A percentile compares a stretch with the other conserved stretches of the same genome.
Conservation (phyloP, 2,329 filamentous ascomycete genomes). For the Pseudocercospora musae region DNA sequence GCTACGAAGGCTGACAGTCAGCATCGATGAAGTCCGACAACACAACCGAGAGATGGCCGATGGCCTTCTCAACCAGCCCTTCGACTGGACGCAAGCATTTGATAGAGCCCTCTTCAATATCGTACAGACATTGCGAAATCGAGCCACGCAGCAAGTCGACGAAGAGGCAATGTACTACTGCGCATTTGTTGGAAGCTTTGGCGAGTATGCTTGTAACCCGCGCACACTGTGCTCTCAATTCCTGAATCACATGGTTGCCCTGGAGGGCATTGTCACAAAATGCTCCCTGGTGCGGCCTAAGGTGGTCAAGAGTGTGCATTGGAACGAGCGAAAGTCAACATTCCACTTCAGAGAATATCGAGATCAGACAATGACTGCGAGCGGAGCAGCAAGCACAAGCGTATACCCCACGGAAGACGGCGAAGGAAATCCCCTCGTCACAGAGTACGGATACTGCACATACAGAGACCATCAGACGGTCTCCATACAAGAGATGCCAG, state of each 20-base stretch:
- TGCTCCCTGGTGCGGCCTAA: conserved; percentile 94
- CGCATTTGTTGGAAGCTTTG: conserved; percentile 94
- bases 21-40: conserved; percentile 82
- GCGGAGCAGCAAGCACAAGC: conserved; percentile 80
- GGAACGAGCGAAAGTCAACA: conserved; percentile 79
- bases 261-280: conserved; percentile 96
- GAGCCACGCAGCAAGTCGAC: conserved; percentile 69
- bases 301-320: conserved; percentile 97
- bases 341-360: conserved; percentile 89
- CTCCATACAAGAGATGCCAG: conserved; percentile 98
- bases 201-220: conserved; percentile 90
- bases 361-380: conserved; percentile 94
- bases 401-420: conserved; percentile 94
- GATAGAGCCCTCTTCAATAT: conserved; percentile 87
- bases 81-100: conserved; percentile 85
- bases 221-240: conserved; percentile 84
- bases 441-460: conserved; percentile 92
- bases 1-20: conserved; percentile 56
- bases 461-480: conserved; percentile 97
- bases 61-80: conserved; percentile 76
- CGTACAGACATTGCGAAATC: conserved; percentile 72
- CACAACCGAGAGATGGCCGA: conserved; percentile 81
- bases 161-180: conserved; percentile 87
- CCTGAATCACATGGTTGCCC: conserved; percentile 93
- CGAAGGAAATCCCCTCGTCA: conserved; percentile 85